Percentiles rank a stretch among this genome's conserved stretches.
Evolutionary conservation across 768 basidiomycete species (phyloP).

Genomic region (Auricularia heimuer): DNA sequence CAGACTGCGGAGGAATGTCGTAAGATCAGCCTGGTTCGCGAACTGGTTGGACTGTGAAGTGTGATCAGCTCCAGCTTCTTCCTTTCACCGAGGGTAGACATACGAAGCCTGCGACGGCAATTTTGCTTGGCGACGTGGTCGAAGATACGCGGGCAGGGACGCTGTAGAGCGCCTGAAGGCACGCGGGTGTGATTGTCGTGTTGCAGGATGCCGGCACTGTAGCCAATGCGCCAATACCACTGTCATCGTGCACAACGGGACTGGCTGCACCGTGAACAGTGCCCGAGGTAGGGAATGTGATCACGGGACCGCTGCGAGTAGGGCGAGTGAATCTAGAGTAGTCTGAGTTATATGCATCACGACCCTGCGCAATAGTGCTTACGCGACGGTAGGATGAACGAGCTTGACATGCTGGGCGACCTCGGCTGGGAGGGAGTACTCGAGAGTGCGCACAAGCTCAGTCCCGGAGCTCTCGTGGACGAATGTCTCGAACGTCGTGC

Average conservation of each 20-base stretch:
- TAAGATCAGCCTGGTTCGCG: constrained; percentile 20
- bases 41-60: constrained; percentile 24
- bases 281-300: constrained; percentile 25
- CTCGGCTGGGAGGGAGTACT: constrained; percentile 1
- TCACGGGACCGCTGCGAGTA: neutral
- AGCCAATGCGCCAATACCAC: neutral
- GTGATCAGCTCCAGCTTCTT: constrained; percentile 1
- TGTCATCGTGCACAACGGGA: neutral
- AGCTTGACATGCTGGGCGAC: neutral
- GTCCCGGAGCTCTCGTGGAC: neutral
- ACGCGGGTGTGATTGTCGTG: constrained; percentile 22
- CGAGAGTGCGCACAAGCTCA: neutral
- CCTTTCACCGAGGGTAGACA: neutral
- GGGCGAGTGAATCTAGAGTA: neutral
- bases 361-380: neutral
- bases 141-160: neutral
- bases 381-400: constrained; percentile 3
- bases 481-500: neutral
- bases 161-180: constrained; percentile 9
- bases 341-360: neutral
- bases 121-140: constrained; percentile 6
- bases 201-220: constrained; percentile 20
- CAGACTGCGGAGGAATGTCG: constrained; percentile 6
- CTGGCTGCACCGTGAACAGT: constrained; percentile 17
- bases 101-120: constrained; percentile 18